Base-by-base conservation (phyloP, 768 basidiomycete species). In the Pleurotus pulmonarius region DNA sequence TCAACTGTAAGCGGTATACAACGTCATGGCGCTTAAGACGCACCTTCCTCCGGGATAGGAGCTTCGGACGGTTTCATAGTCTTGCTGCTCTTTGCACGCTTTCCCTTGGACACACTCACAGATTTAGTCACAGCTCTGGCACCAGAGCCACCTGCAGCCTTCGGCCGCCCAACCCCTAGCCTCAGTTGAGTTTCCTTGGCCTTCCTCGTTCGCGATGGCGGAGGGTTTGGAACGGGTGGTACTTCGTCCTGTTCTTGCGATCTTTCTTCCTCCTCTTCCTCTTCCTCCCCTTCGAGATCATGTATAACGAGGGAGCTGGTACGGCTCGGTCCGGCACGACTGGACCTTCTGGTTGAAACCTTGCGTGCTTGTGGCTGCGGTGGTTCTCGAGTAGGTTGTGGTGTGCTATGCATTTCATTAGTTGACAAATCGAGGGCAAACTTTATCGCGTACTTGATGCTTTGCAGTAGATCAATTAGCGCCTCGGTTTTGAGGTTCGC, bases 401-500 rank as follows among this genome's bases (percentile, higher is more conserved):
- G 60, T 59, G 64, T 57, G 41, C 65, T 58, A 61, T 56, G 41
- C 59, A 61, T 40, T 65, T 59, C 64, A 59, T 61, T 70, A 56
- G 52, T 62, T 39, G 49, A 59, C 49, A 58, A 47, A 26, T 55
- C 22, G 20, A 54, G 57, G 34, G 49, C 60, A 59, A 46, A 26
- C 1, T 60, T 48, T 51, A 16, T 49, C 48, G 67, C 73, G 52
- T 61, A 81, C 80, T 76, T 76, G 51, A 45, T 39, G 62, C 86
- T 82, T 12, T 89, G 73, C 24, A 92, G 72, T 15, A 89, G 75
- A 65, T 90, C 86, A 64, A 92, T 90, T 60, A 92, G 74, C 46
- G 83, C 85, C 64, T 90, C 88, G 20, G 87, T 82, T 74, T 89
- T 92, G 65, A 91, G 79, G 70, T 92, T 92, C 45, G 90, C 90